A percentile compares a stretch with the other conserved stretches of the same genome.
phyloP scores from a whole-genome alignment of 2,329 filamentous ascomycete species.

The Sordariomycetes sp. region DNA sequence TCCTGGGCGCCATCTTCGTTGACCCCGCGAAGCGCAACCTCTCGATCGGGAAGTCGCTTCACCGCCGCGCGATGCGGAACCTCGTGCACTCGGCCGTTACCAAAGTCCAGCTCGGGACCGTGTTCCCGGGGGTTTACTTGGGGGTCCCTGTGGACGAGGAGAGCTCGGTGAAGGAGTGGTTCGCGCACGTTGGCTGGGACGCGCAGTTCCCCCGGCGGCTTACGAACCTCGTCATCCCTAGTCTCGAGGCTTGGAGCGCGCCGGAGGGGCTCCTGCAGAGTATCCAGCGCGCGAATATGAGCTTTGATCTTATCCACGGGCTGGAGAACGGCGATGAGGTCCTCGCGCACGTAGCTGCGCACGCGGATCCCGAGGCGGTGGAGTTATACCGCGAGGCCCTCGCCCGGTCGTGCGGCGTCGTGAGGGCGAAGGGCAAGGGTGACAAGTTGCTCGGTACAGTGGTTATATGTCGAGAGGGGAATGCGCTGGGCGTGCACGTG shows the following conservation, averaged over 20 bases:
- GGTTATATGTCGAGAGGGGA: conserved; percentile 62
- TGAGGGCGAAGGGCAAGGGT: conserved; percentile 60
- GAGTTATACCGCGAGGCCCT: conserved; percentile 72
- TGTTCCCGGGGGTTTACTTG: conserved; percentile 73
- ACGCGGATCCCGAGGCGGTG: conserved; percentile 62
- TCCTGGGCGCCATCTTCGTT: conserved; percentile 79
- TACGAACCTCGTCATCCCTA: conserved; percentile 58
- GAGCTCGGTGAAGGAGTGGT: conserved; percentile 56
- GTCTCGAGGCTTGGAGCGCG: conserved; percentile 59
- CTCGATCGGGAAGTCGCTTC: conserved; percentile 81
- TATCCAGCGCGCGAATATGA: conserved; percentile 58
- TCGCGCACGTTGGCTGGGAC: conserved; percentile 83
- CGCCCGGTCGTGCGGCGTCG: conserved; percentile 64
- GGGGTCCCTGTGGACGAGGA: conserved; percentile 56
- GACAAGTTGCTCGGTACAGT: conserved; percentile 64
- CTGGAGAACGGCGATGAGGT: conserved; percentile 63
- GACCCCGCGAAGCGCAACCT: conserved; percentile 76
- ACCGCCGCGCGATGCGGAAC: conserved; percentile 69
- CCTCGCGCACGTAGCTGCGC: conserved; percentile 59
- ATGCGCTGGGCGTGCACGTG: conserved; percentile 54
- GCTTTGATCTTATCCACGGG: conserved; percentile 75
- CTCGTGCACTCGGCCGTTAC: conserved; percentile 60
- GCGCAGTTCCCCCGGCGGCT: conserved; percentile 42
- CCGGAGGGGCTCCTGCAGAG: conserved; percentile 66
- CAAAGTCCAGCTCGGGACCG: conserved; percentile 68